Evolutionary conservation across 2,329 filamentous ascomycete species (phyloP).

Genomic region (Penicillium vulpinum): DNA sequence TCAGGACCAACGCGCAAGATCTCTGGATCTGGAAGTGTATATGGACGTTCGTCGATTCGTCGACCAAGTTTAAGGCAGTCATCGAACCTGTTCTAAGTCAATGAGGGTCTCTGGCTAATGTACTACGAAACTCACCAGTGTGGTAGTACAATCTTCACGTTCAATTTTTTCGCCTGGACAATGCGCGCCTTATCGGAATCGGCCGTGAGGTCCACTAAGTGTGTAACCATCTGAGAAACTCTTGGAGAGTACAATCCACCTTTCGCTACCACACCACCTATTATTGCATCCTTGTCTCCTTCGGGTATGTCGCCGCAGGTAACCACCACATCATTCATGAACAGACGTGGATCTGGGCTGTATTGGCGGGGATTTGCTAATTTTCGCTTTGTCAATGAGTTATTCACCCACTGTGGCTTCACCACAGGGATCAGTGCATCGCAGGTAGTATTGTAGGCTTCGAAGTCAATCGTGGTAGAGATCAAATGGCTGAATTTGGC

Average conservation of each 20-base stretch:
- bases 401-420: conserved; percentile 75
- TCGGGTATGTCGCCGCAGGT: conserved; percentile 81
- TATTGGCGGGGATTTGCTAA: conserved; percentile 77
- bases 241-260: conserved; percentile 77
- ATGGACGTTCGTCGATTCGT: conserved; percentile 84
- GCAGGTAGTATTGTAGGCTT: conserved; percentile 74
- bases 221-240: conserved; percentile 74
- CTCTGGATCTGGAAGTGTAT: conserved; percentile 80
- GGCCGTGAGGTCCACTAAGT: conserved; percentile 79
- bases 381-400: conserved; percentile 68
- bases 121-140: conserved; percentile 66
- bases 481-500: conserved; percentile 63
- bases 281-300: conserved; percentile 87
- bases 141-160: conserved; percentile 81
- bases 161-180: conserved; percentile 64
- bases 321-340: conserved; percentile 81
- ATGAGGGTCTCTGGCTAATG: neutral
- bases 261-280: conserved; percentile 83
- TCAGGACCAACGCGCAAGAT: conserved; percentile 65
- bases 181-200: conserved; percentile 66
- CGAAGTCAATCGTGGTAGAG: conserved; percentile 82
- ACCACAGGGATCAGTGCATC: conserved; percentile 82
- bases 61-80: conserved; percentile 92
- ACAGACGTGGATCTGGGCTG: conserved; percentile 86
- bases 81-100: conserved; percentile 69